Percentiles rank a stretch among this genome's conserved stretches.
These are phyloP conservation scores for Vararia minispora DNA, from an alignment of 768 basidiomycete species.

Conservation along the genomic window DNA sequence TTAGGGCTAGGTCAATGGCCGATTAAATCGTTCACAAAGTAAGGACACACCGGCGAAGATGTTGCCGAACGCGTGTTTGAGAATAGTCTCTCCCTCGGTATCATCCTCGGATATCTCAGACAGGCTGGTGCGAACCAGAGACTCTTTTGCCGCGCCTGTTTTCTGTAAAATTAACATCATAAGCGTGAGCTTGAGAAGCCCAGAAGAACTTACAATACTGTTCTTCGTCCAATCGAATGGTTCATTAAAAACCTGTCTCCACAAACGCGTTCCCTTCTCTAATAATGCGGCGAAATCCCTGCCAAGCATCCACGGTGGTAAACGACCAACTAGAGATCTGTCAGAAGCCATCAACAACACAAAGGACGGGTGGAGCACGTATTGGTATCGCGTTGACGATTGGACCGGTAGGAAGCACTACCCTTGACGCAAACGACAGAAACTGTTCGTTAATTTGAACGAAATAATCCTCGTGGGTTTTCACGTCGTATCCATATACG, in stretches of 20 bases:
- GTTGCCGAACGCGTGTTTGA: slow-evolving; percentile 5
- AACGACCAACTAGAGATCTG: neutral
- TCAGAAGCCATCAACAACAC: neutral
- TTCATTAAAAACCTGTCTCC: slow-evolving; percentile 4
- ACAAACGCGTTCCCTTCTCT: slow-evolving; percentile 1
- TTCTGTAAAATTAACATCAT: neutral
- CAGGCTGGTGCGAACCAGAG: slow-evolving; percentile 6
- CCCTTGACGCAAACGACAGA: slow-evolving; percentile 5
- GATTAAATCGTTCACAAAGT: too few species aligned
- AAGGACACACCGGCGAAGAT: slow-evolving; percentile 4
- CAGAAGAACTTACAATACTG: slow-evolving; percentile 1
- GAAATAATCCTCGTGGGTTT: neutral
- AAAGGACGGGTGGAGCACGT: neutral
- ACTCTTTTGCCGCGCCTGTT: slow-evolving; percentile 5
- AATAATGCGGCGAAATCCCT: slow-evolving; percentile 4
- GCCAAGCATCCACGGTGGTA: slow-evolving; percentile 5
- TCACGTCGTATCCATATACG: neutral
- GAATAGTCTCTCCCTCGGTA: neutral
- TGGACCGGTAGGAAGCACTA: neutral
- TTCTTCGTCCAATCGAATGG: slow-evolving; percentile 5
- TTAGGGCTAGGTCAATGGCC: too few species aligned
- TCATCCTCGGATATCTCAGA: slow-evolving; percentile 1
- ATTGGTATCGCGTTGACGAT: slow-evolving; percentile 3
- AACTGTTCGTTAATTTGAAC: slow-evolving; percentile 1
- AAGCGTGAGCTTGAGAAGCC: neutral